phyloP scores from a whole-genome alignment of 768 basidiomycete species.

The Mycena haematopus region DNA sequence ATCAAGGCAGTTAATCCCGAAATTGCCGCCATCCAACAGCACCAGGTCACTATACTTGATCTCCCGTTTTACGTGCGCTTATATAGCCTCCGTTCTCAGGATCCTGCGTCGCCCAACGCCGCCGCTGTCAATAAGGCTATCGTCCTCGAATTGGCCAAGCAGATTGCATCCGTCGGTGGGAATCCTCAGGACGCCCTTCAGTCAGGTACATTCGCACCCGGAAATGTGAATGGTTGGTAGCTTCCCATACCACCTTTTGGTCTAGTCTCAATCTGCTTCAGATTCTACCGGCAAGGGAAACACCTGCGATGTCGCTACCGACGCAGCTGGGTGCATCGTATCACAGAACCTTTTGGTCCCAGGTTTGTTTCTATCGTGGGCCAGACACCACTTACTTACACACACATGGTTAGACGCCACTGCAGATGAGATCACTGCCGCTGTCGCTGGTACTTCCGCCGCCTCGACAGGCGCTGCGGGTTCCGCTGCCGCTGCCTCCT shows the following conservation, averaged over 20 bases:
- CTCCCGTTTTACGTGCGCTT: background rate
- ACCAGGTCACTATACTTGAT: constrained; percentile 47
- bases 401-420: constrained; percentile 46
- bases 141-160: constrained; percentile 64
- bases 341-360: constrained; percentile 59
- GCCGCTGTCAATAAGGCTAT: constrained; percentile 70
- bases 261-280: background rate
- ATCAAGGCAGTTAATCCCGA: constrained; percentile 66
- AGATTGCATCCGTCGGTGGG: constrained; percentile 69
- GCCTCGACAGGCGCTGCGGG: constrained; percentile 34
- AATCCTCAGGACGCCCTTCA: constrained; percentile 63
- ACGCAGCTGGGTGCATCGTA: constrained; percentile 66
- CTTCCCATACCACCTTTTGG: background rate
- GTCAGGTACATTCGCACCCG: constrained; percentile 68
- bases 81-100: constrained; percentile 40
- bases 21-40: constrained; percentile 68
- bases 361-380: no score
- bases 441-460: constrained; percentile 43
- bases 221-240: constrained; percentile 40
- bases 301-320: constrained; percentile 58
- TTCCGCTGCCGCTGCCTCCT: no score
- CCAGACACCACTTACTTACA: background rate
- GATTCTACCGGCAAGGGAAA: constrained; percentile 64
- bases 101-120: constrained; percentile 65
- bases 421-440: constrained; percentile 61